Percentiles rank a stretch among this genome's conserved stretches.
Evolutionary conservation across 768 basidiomycete species (phyloP).

Genomic region (Coprinopsis cinerea): DNA sequence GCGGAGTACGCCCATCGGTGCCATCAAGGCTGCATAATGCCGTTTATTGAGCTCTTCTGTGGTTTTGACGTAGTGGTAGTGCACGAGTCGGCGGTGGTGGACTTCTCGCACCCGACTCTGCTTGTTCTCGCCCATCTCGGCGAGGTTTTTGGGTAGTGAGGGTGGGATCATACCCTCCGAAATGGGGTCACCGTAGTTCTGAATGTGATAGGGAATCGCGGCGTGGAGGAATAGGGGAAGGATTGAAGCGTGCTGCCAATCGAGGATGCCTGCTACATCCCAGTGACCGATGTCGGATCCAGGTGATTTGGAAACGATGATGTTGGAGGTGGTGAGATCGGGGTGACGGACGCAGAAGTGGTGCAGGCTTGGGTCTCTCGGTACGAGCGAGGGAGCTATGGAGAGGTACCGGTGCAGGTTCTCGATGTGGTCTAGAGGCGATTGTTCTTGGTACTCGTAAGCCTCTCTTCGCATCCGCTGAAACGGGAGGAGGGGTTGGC

Average conservation of each 20-base stretch:
- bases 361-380: constrained; percentile 30
- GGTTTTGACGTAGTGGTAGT: constrained; percentile 42
- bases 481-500: constrained; percentile 40
- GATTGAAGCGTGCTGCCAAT: constrained; percentile 54
- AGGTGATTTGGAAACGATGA: constrained; percentile 41
- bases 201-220: constrained; percentile 35
- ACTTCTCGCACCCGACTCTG: constrained; percentile 25
- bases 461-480: constrained; percentile 33
- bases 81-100: constrained; percentile 40
- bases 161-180: constrained; percentile 34
- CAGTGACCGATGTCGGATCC: constrained; percentile 28
- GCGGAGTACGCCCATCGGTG: constrained; percentile 29
- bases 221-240: constrained; percentile 46
- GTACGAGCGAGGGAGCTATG: constrained; percentile 42
- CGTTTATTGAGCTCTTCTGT: constrained; percentile 39
- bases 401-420: constrained; percentile 43
- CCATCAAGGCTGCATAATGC: constrained; percentile 34
- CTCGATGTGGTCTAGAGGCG: constrained; percentile 38
- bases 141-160: constrained; percentile 36
- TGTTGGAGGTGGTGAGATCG: constrained; percentile 44
- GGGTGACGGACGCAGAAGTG: constrained; percentile 48
- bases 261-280: constrained; percentile 37
- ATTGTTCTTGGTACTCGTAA: constrained; percentile 41
- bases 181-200: constrained; percentile 40
- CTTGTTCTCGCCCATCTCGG: constrained; percentile 35